These are phyloP conservation scores for Physcomitrellopsis africana DNA, from an alignment of 225 moss, liverwort and hornwort species.

Conservation along the genomic window DNA sequence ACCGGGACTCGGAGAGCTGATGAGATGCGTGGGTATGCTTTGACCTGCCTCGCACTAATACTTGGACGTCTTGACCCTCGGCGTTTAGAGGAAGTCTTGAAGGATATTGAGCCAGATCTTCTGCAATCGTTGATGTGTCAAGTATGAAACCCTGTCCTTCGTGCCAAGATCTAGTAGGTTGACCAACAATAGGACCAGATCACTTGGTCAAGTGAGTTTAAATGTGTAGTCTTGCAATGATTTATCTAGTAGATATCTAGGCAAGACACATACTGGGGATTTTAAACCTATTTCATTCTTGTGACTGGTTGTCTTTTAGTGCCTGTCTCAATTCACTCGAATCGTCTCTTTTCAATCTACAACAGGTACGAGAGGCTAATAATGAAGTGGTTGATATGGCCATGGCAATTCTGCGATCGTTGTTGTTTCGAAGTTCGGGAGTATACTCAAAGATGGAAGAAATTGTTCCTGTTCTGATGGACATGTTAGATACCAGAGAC, in stretches of 20 bases:
- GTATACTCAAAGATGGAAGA: constrained; percentile 68
- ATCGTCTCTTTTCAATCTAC: constrained; percentile 9
- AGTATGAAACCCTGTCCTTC: constrained; percentile 41
- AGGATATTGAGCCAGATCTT: constrained; percentile 71
- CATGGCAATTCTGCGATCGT: constrained; percentile 69
- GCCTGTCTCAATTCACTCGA: constrained; percentile 14
- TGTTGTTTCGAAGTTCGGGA: constrained; percentile 72
- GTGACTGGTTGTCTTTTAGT: constrained; percentile 3
- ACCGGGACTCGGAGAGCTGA: constrained; percentile 66
- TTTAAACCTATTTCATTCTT: constrained; percentile 24
- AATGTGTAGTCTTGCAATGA: constrained; percentile 7
- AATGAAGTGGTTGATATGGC: constrained; percentile 77
- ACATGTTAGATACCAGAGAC: constrained; percentile 91
- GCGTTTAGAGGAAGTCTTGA: constrained; percentile 65
- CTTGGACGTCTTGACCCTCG: constrained; percentile 81
- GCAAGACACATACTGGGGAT: constrained; percentile 1
- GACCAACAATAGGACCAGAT: background rate
- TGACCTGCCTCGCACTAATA: constrained; percentile 84
- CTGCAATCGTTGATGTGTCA: constrained; percentile 78
- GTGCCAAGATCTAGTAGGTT: background rate
- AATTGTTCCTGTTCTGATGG: constrained; percentile 85
- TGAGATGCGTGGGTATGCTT: constrained; percentile 92
- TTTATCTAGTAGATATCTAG: constrained; percentile 18
- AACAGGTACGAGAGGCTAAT: constrained; percentile 78
- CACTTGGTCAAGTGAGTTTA: constrained; percentile 19